Evolutionary conservation across 495 filamentous ascomycete species (phyloP).

Genomic region (Amniculicola lignicola): DNA sequence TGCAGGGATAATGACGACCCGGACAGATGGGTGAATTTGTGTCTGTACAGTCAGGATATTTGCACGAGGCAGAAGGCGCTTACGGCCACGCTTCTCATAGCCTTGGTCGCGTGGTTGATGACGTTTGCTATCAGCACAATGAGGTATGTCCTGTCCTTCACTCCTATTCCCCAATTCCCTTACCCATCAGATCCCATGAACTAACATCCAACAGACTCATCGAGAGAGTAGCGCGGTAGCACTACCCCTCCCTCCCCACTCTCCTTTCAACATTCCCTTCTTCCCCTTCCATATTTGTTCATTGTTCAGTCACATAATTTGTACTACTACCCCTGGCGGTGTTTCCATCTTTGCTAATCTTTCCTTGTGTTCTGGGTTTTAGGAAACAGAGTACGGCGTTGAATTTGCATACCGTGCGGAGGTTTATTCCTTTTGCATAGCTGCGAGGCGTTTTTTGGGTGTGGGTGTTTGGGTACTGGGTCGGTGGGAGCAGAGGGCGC

Average conservation of each 20-base stretch:
- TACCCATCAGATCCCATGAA: not conserved
- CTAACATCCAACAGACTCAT: conserved; percentile 21
- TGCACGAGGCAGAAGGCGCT: conserved; percentile 72
- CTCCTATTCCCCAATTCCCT: not conserved
- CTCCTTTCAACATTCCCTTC: no score
- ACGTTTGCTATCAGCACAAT: conserved; percentile 89
- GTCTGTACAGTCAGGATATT: conserved; percentile 51
- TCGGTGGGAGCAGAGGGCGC: no score
- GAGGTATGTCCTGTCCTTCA: conserved; percentile 49
- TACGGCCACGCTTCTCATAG: conserved; percentile 75
- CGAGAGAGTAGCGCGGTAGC: conserved; percentile 27
- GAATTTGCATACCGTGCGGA: no score
- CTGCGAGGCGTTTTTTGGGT: no score
- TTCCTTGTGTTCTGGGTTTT: no score
- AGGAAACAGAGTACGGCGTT: no score
- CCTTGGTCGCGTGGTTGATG: conserved; percentile 80
- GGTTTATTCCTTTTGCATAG: no score
- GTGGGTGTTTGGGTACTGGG: no score
- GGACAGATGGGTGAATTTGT: conserved; percentile 1
- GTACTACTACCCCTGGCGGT: no score
- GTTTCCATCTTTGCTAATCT: no score
- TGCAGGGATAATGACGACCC: conserved; percentile 43
- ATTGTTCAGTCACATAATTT: no score
- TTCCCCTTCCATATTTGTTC: not conserved
- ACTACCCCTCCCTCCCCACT: not conserved